Evolutionary conservation across 129 eudicot species (phyloP), one percentile per base, ranked within the genome.

Genomic region (Centrapalus pauciflorus): DNA sequence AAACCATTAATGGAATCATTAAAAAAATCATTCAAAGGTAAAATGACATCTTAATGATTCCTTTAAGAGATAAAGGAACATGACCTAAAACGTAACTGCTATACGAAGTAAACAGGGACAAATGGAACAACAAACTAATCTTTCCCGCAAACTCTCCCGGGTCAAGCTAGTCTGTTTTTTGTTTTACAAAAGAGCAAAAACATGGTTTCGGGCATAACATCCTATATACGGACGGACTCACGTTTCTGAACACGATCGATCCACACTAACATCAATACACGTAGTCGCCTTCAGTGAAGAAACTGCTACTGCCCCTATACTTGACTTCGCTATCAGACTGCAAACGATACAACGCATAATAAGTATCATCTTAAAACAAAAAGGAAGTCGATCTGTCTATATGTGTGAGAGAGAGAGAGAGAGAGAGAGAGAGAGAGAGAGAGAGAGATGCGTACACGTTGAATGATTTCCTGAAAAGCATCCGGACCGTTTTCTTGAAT

Each of bases 401-500:
- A 43, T 8, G 2, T 5, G 62, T 34, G 27, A 0, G 14, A 5
- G n/a, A 16, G 10, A 16, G 45, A 29, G 48, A 46, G 27, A 19
- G 9, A 0, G 13, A 27, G 5, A 26, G 16, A 64, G 38, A 27
- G 17, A 23, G 28, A 1, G 3, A 33, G 7, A 26, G 17, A 38
- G 23, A 45, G 5, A 25, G 3, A 16, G 0, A 0, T 1, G 56
- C 77, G 14, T 86, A 93, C 96, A 80, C 67, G 79, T 71, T 78
- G 86, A 71, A 89, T 79, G 2, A 76, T 28, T 34, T 86, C 74
- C 66, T 84, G 87, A 77, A 81, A 84, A 65, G 86, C 86, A 28
- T 78, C 84, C 0, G 96, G 62, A 58, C 84, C 90, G 48, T 76
- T 67, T 68, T 93, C 89, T 49, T 80, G 76, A 11, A 82, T 77